These are phyloP conservation scores for Sclerotinia glacialis DNA, from an alignment of 2,329 filamentous ascomycete species.

Conservation along the genomic window DNA sequence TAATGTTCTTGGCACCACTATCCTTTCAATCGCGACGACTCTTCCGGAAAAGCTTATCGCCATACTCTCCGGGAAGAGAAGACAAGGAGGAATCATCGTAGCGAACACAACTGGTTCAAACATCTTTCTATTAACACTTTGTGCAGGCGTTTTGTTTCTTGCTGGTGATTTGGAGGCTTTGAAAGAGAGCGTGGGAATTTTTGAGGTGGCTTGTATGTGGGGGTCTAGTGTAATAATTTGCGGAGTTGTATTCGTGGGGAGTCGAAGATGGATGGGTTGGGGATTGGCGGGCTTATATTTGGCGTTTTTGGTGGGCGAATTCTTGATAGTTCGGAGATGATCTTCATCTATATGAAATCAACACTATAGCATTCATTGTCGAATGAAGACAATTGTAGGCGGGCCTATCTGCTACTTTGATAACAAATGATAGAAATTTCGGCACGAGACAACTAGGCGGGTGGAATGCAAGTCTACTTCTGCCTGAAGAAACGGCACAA, in stretches of 20 bases:
- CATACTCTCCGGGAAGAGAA: constrained; percentile 47
- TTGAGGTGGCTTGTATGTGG: constrained; percentile 40
- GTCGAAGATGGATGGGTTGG: constrained; percentile 40
- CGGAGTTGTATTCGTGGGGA: constrained; percentile 38
- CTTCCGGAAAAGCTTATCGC: constrained; percentile 54
- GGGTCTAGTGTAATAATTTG: constrained; percentile 32
- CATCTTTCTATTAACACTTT: constrained; percentile 53
- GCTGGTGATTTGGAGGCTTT: constrained; percentile 35
- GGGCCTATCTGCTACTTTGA: background rate
- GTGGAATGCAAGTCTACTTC: no score
- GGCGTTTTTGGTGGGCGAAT: constrained; percentile 34
- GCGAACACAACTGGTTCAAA: constrained; percentile 55
- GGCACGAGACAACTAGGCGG: background rate
- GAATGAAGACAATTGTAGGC: background rate
- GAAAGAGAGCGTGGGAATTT: constrained; percentile 33
- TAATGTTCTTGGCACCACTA: constrained; percentile 47
- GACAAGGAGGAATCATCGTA: constrained; percentile 49
- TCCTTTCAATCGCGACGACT: constrained; percentile 52
- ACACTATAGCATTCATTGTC: no score
- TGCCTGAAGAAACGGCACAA: background rate
- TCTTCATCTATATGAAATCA: background rate
- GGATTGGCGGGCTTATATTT: constrained; percentile 38
- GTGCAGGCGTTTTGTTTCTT: constrained; percentile 44
- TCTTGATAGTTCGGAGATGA: constrained; percentile 2
- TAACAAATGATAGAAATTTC: background rate